These are phyloP conservation scores for Sarocladium oryzae DNA, from an alignment of 2,329 filamentous ascomycete genomes.

Conservation along the genomic window DNA sequence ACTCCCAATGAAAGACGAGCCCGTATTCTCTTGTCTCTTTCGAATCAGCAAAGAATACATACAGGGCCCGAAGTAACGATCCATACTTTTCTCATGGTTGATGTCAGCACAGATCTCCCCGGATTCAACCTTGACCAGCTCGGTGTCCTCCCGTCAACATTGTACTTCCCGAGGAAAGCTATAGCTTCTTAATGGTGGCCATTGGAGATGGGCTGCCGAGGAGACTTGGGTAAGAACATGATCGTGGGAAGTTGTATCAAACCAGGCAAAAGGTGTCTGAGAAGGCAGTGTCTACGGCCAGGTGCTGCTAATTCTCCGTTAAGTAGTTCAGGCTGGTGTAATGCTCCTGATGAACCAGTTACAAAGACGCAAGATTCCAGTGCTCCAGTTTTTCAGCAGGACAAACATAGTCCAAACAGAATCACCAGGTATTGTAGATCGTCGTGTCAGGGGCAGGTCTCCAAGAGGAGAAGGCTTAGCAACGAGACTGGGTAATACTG, in stretches of 20 bases:
- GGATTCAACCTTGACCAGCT: constrained; percentile 40
- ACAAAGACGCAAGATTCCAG: no score
- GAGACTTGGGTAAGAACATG: constrained; percentile 51
- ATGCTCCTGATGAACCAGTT: constrained; percentile 38
- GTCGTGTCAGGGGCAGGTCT: constrained; percentile 44
- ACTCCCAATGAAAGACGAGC: no score
- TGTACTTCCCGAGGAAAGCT: constrained; percentile 43
- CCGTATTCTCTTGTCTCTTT: no score
- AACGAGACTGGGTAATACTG: constrained; percentile 42
- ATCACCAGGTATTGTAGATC: constrained; percentile 40
- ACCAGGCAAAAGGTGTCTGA: constrained; percentile 40
- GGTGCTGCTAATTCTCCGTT: constrained; percentile 16
- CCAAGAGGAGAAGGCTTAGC: constrained; percentile 48
- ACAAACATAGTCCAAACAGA: no score
- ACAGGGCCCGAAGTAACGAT: constrained; percentile 34
- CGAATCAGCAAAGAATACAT: no score
- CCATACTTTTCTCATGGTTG: constrained; percentile 34
- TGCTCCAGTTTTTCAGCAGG: no score
- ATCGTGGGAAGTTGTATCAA: constrained; percentile 36
- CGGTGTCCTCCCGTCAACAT: constrained; percentile 38
- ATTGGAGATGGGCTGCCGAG: constrained; percentile 50
- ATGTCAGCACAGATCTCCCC: constrained; percentile 33
- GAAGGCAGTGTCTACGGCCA: constrained; percentile 51
- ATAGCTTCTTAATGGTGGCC: constrained; percentile 43
- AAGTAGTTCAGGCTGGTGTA: constrained; percentile 9